Percentiles rank a stretch among this genome's conserved stretches.
Evolutionary conservation across 371 early-diverging fungal genomes (phyloP).

Genomic region (Mucor saturninus): DNA sequence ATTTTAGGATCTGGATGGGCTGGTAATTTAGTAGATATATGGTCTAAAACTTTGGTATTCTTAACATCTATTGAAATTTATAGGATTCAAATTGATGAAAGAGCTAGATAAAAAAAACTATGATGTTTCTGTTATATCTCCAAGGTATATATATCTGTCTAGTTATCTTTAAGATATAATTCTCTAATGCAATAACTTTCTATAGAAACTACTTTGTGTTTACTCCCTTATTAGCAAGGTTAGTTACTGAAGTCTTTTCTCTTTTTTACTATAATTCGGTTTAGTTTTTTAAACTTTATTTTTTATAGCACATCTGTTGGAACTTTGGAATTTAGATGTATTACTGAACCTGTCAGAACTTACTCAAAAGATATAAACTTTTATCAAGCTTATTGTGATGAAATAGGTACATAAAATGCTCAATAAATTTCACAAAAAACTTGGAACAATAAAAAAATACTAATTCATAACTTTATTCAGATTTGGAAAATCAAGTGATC

Average conservation of each 20-base stretch:
- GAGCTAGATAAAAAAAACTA: constrained; percentile 64
- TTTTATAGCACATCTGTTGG: constrained; percentile 71
- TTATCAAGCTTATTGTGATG: constrained; percentile 71
- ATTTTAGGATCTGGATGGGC: constrained; percentile 71
- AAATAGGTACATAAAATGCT: constrained; percentile 35
- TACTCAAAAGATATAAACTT: constrained; percentile 63
- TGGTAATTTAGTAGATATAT: constrained; percentile 22
- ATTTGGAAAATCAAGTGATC: constrained; percentile 37
- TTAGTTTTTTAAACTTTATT: no score
- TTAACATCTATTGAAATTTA: neutral
- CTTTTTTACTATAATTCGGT: no score
- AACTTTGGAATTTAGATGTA: constrained; percentile 83
- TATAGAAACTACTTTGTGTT: constrained; percentile 81
- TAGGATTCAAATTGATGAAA: constrained; percentile 67
- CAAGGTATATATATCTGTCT: constrained; percentile 41
- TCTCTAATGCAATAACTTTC: neutral
- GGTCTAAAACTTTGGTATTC: neutral
- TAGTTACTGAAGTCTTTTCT: neutral
- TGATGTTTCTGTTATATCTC: constrained; percentile 74
- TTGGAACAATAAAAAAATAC: neutral
- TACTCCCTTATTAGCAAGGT: constrained; percentile 78
- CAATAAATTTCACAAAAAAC: neutral
- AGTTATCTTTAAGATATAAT: neutral
- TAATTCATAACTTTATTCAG: constrained; percentile 1
- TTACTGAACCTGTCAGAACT: constrained; percentile 73